Evolutionary conservation across 495 filamentous ascomycete genomes (phyloP), one percentile per base, ranked within the genome.

Genomic region (Schizothecium vesticola): DNA sequence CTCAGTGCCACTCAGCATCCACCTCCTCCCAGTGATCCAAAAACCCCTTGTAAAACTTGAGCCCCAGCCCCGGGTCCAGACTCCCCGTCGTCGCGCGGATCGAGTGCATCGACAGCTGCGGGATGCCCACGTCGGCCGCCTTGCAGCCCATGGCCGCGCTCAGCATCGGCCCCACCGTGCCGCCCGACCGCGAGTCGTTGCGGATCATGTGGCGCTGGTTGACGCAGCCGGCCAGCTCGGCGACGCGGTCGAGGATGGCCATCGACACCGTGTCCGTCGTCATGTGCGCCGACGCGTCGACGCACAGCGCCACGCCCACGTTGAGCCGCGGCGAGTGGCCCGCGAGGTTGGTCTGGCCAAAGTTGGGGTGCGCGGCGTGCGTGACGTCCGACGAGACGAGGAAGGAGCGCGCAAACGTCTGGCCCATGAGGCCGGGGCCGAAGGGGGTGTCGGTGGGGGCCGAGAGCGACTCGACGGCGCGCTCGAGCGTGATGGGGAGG

Each of bases 311-410:
- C 10, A 95, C 84, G 31, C 95, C 95, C 59, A 92, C 87, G 79
- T 97, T 99, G n/a, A 99, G 84, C 3, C 91, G 87, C 7, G 95
- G 94, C 1, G 90, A 81, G 80, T 97, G 95, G 72, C 91, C 89
- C 63, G 90, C 83, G 3, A 97, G 89, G 80, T 97, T 97, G 25
- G 86, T 86, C 67, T 80, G 79, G 1, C 90, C 79, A 84, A 94
- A 97, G 82, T 97, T 99, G 67, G 95, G 95, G 83, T 99, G 94
- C 2, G 94, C 91, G 61, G 95, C 93, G 79, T 99, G 95, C 11
- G 88, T 93, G 67, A 99, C 95, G 76, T 99, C 95, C 5, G 92
- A 92, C 8, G 91, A 95, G 67, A 97, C 86, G 66, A 99, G 82
- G 86, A 97, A 99, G 64, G 90, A 93, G 80, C 92, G 93, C 60